These are phyloP conservation scores for Starmerella kuoi DNA, from an alignment of 805 yeast species.

Conservation along the genomic window DNA sequence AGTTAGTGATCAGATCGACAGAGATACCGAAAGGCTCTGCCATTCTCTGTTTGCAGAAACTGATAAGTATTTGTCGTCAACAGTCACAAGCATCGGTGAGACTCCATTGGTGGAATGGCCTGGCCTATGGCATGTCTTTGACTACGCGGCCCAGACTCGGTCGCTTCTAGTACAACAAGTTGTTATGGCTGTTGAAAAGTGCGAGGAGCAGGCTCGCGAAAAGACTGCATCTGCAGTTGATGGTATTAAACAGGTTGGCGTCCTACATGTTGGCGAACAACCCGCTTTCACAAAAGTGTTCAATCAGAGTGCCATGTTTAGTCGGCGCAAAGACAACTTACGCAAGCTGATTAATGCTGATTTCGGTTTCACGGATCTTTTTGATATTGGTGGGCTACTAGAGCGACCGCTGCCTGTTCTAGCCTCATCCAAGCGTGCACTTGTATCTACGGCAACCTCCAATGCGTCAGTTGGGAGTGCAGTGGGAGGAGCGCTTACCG, in stretches of 20 bases:
- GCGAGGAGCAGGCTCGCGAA: slow-evolving; percentile 59
- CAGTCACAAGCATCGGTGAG: slow-evolving; percentile 43
- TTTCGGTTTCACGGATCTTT: slow-evolving; percentile 55
- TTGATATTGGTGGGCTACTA: slow-evolving; percentile 51
- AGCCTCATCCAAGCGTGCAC: slow-evolving; percentile 14
- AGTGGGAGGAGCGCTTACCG: slow-evolving; percentile 19
- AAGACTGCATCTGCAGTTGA: slow-evolving; percentile 50
- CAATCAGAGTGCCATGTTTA: slow-evolving; percentile 65
- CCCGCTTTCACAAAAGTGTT: slow-evolving; percentile 35
- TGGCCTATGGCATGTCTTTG: slow-evolving; percentile 53
- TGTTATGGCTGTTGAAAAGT: slow-evolving; percentile 45
- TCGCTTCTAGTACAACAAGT: slow-evolving; percentile 52
- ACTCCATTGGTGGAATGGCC: slow-evolving; percentile 42
- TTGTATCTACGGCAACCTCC: slow-evolving; percentile 14
- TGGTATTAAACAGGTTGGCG: slow-evolving; percentile 51
- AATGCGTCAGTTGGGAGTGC: slow-evolving; percentile 13
- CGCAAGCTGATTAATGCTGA: slow-evolving; percentile 46
- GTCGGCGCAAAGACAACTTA: slow-evolving; percentile 52
- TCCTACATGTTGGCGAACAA: slow-evolving; percentile 49
- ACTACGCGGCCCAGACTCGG: slow-evolving; percentile 61
- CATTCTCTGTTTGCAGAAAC: slow-evolving; percentile 50
- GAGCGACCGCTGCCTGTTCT: slow-evolving; percentile 23
- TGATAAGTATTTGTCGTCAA: slow-evolving; percentile 38
- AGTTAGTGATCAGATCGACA: slow-evolving; percentile 48
- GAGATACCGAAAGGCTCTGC: slow-evolving; percentile 48